Evolutionary conservation across 192 early-diverging fungal genomes (phyloP), one percentile per base, ranked within the genome.

Genomic region (Funneliformis mosseae): DNA sequence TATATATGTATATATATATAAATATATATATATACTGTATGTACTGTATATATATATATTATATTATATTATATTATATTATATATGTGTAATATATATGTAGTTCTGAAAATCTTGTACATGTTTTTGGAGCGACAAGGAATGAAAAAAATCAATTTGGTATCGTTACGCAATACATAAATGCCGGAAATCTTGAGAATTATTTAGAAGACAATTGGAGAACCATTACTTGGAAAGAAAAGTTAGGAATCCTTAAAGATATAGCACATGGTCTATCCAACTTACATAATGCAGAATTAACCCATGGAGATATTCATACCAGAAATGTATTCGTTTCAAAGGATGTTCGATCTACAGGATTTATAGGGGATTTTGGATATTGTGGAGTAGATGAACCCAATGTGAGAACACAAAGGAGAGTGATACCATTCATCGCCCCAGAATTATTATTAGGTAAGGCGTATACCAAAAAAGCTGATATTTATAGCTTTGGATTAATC

Each of bases 401-500:
- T 18, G 50, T 14, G 5, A 50, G 14, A 50, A 14, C 5, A 27
- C 27, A 9, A 50, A 55, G 16, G 21, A 55, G 7, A 7, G 18
- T 55, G 7, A 55, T 55, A 21, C 50, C 50, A 16, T 69, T 28
- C n/a, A 69, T 69, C 25, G 67, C 67, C 8, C 28, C 67, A 5
- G 67, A 69, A 11, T 39, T 69, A 39, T n/a, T 69, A 16, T 41
- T 14, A 6, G 28, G 28, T 5, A 16, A 69, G 33, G 5, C 8
- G 33, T 39, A 39, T 39, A 69, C 67, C 18, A 41, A 28, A 69
- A 41, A 28, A 69, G 28, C 67, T 18, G 67, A 69, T 68, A 39
- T 68, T 12, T 68, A 68, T 21, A 69, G 67, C n/a, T 27, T 68
- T 69, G 67, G 67, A 39, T 41, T 69, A 39, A 39, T 69, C 10